Base-by-base conservation (phyloP, 2,329 filamentous ascomycete genomes). In the Dothideomycetes sp. region DNA sequence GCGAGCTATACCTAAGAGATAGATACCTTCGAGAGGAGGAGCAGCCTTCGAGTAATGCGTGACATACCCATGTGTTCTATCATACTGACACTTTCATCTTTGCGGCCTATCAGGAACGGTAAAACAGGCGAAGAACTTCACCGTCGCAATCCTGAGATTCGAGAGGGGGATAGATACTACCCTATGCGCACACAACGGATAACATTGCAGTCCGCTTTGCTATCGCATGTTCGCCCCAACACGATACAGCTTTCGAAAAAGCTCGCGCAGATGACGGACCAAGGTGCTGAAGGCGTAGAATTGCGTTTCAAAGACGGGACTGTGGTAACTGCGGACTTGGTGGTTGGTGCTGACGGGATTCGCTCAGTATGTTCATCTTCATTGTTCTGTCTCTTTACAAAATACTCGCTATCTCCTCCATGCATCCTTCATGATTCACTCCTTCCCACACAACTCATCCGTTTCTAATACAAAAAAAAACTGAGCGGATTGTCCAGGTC, bases 331-430 rank as follows among this genome's bases (percentile, higher is more conserved):
- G 22, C 22, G 12, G 22, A 27, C 12, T 27, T 27, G 22, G 22
- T 27, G 7, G 60, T 75, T 2, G 71, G 69, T 0, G 70, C 67
- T 4, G 68, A 75, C 47, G 68, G 71, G 3, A 72, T 73, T 37
- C 62, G 68, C 41, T 72, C 68, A 4, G 22, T 27, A 7, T 12
- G 22, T 27, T 7, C 12, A 27, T 27, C 12, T 27, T n/a, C n/a
- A n/a, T n/a, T n/a, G n/a, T n/a, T n/a, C n/a, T n/a, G n/a, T n/a
- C n/a, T n/a, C n/a, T n/a, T n/a, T n/a, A n/a, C n/a, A n/a, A n/a
- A n/a, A n/a, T n/a, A n/a, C n/a, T n/a, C n/a, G n/a, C n/a, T 7
- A 27, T 27, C 22, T 7, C 22, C 12, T 12, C 7, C 22, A 27
- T 7, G 22, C 12, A 27, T 27, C 12, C 22, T 12, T 27, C 7